Evolutionary conservation across 768 basidiomycete genomes (phyloP).

Genomic region (Hypsizygus marmoreus): DNA sequence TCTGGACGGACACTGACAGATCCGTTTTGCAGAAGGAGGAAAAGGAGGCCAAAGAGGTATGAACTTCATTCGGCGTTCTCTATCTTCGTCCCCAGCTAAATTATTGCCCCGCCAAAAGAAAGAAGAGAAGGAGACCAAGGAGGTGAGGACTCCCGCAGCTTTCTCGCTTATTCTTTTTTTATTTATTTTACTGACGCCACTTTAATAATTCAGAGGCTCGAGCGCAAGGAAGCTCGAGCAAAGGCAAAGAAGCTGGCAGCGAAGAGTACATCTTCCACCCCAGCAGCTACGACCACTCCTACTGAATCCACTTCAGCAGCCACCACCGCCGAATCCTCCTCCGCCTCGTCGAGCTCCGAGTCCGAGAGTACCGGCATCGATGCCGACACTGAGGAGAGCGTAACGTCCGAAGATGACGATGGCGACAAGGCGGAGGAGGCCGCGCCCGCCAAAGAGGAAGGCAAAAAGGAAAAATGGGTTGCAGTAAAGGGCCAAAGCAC

Average conservation of each 20-base stretch:
- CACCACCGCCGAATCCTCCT: constrained; percentile 31
- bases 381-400: constrained; percentile 75
- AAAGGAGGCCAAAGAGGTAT: constrained; percentile 56
- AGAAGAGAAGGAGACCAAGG: constrained; percentile 52
- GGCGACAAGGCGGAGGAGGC: constrained; percentile 40
- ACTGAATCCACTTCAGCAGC: constrained; percentile 36
- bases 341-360: constrained; percentile 53
- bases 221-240: constrained; percentile 54
- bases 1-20: no score
- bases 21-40: constrained; percentile 45
- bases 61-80: constrained; percentile 3
- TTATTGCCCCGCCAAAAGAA: constrained; percentile 14
- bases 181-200: constrained; percentile 8
- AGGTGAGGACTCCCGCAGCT: constrained; percentile 32
- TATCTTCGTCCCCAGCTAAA: no score
- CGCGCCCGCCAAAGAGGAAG: constrained; percentile 31
- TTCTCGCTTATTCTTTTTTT: neutral
- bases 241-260: constrained; percentile 54
- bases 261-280: constrained; percentile 40
- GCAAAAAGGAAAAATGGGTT: constrained; percentile 73
- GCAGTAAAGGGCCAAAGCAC: constrained; percentile 59
- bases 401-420: constrained; percentile 79
- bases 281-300: constrained; percentile 30
- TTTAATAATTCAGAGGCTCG: constrained; percentile 44
- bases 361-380: constrained; percentile 66